These are phyloP conservation scores for Penicillium manginii DNA, from an alignment of 495 filamentous ascomycete genomes.

Conservation along the genomic window DNA sequence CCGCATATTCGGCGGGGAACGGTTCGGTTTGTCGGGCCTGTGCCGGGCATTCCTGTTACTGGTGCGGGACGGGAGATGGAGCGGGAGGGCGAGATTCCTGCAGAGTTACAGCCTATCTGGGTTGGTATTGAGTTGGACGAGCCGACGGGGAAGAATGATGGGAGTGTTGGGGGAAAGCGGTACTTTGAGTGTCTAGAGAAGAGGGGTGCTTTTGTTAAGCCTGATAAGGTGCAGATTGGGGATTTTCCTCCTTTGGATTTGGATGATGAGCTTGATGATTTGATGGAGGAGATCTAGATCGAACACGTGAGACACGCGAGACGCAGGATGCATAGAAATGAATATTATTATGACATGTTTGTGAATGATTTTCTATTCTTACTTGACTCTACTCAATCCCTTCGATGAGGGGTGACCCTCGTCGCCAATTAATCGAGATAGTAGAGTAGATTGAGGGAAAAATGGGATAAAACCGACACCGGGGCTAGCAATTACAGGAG, in stretches of 20 bases:
- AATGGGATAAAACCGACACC: not conserved
- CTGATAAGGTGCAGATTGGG: conserved; percentile 87
- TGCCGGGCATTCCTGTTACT: conserved; percentile 74
- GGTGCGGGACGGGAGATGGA: conserved; percentile 35
- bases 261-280: conserved; percentile 65
- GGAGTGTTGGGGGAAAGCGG: conserved; percentile 72
- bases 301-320: no score
- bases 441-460: conserved; percentile 2
- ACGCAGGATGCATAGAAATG: not conserved
- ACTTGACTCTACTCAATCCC: not conserved
- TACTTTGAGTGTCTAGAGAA: conserved; percentile 78
- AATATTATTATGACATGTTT: not conserved
- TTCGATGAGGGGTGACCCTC: not conserved
- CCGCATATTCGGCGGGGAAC: conserved; percentile 77
- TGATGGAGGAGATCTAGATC: conserved; percentile 81
- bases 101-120: conserved; percentile 67
- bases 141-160: conserved; percentile 89
- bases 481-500: not conserved
- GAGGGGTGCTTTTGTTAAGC: conserved; percentile 83
- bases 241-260: conserved; percentile 70
- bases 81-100: conserved; percentile 20
- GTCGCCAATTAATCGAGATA: conserved; percentile 16
- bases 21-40: conserved; percentile 79
- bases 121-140: conserved; percentile 85
- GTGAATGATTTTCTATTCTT: not conserved